Evolutionary conservation across 176 grass and related monocot species (phyloP), one percentile per base, ranked within the genome.

Genomic region (Paspalum notatum): DNA sequence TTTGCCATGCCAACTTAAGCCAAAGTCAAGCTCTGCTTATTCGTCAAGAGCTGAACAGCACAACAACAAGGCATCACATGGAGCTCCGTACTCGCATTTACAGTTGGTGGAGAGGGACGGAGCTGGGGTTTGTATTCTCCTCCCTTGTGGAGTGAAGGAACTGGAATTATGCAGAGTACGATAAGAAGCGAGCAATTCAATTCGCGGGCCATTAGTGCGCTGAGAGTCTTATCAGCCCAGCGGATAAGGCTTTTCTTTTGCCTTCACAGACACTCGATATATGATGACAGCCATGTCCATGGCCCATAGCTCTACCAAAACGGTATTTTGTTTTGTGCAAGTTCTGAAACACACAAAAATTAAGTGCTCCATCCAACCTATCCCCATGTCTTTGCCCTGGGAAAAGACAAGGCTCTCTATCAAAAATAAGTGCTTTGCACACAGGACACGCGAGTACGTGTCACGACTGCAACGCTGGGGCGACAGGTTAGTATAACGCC

Each of bases 51-150:
- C 11, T 22, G 9, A 55, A 78, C 81, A 84, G 87, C 62, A 32
- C 32, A n/a, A n/a, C n/a, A 63, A 26, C 50, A 3, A 50, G 20
- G 32, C 46, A 44, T 24, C 83, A 85, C 80, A 73, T 80, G 76
- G 43, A 45, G 43, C 52, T 44, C 27, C 26, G 87, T 26, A 70
- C 67, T 71, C 54, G 63, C 43, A 44, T 2, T n/a, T 71, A 11
- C 62, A 37, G 70, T 70, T 84, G 75, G 53, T 62, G 68, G 52
- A 12, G 37, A 68, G 38, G 40, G 77, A 49, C 48, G 58, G 74
- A 10, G 45, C 12, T 54, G 32, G 32, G 3, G 32, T 32, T 3
- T 32, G 2, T 32, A 32, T 67, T 45, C 14, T 49, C 64, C 59
- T 22, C 65, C 65, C 46, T 22, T 24, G 13, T 67, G 18, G 52